phyloP scores from a whole-genome alignment of 2,329 filamentous ascomycete genomes.

The Metarhizium anisopliae region DNA sequence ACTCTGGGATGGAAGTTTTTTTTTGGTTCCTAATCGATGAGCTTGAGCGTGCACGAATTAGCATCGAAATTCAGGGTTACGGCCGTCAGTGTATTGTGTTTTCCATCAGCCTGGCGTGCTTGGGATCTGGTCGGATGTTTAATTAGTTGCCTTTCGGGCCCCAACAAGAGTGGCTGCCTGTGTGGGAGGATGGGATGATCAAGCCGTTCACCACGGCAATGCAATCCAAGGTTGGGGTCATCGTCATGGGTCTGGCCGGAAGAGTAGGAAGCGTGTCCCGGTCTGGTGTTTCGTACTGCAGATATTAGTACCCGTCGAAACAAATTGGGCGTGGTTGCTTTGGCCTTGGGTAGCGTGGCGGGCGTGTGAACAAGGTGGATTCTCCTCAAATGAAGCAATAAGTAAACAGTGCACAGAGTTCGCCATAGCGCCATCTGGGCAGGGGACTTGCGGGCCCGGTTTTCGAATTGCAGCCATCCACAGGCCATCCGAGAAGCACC shows the following conservation, averaged over 20 bases:
- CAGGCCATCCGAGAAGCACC: not conserved
- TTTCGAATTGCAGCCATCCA: not conserved
- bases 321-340: too few relatives aligned
- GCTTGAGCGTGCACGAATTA: too few relatives aligned
- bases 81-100: not conserved
- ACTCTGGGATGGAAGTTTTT: too few relatives aligned
- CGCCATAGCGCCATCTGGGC: conserved; percentile 1
- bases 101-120: not conserved
- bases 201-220: not conserved
- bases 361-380: conserved; percentile 1
- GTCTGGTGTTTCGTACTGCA: not conserved
- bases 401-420: conserved; percentile 2
- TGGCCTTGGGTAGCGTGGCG: not conserved
- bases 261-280: not conserved
- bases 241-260: not conserved
- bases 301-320: not conserved
- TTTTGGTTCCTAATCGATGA: too few relatives aligned
- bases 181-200: not conserved
- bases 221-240: too few relatives aligned
- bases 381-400: conserved; percentile 5
- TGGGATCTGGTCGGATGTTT: not conserved
- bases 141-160: not conserved
- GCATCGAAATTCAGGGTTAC: too few relatives aligned
- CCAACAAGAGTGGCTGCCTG: not conserved
- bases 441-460: not conserved